These are phyloP conservation scores for Sisymbrium irio DNA, from an alignment of 345 rosid genomes.

Conservation along the genomic window DNA sequence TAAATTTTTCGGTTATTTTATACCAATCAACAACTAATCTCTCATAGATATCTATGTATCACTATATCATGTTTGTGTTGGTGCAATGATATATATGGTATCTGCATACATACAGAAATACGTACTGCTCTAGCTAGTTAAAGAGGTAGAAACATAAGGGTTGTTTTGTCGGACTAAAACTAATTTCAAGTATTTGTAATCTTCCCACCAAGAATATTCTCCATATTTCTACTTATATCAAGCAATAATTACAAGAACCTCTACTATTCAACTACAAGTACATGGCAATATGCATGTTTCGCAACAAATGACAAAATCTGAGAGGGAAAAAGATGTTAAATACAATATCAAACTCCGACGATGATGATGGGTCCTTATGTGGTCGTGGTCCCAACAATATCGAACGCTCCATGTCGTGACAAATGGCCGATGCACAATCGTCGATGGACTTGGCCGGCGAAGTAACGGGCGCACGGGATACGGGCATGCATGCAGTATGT, in stretches of 20 bases:
- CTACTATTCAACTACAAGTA: constrained; percentile 24
- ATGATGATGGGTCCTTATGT: constrained; percentile 20
- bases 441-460: constrained; percentile 19
- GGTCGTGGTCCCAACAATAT: constrained; percentile 26
- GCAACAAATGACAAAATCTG: constrained; percentile 34
- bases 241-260: constrained; percentile 32
- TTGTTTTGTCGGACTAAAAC: constrained; percentile 30
- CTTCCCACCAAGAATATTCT: constrained; percentile 37
- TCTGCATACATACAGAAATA: constrained; percentile 17
- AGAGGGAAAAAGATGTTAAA: neutral
- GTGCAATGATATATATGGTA: constrained; percentile 20
- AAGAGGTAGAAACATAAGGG: constrained; percentile 28
- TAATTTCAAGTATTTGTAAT: constrained; percentile 35
- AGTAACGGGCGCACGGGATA: constrained; percentile 42
- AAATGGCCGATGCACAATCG: constrained; percentile 5
- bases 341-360: constrained; percentile 18
- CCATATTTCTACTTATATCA: constrained; percentile 24
- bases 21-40: neutral
- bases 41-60: neutral
- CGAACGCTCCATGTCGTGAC: neutral
- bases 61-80: neutral
- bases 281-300: constrained; percentile 31
- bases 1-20: too few relatives aligned
- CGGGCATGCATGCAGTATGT: constrained; percentile 42
- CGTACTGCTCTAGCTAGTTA: constrained; percentile 20